Evolutionary conservation across 139 green algal species (phyloP).

Genomic region (Haematococcus sp.): DNA sequence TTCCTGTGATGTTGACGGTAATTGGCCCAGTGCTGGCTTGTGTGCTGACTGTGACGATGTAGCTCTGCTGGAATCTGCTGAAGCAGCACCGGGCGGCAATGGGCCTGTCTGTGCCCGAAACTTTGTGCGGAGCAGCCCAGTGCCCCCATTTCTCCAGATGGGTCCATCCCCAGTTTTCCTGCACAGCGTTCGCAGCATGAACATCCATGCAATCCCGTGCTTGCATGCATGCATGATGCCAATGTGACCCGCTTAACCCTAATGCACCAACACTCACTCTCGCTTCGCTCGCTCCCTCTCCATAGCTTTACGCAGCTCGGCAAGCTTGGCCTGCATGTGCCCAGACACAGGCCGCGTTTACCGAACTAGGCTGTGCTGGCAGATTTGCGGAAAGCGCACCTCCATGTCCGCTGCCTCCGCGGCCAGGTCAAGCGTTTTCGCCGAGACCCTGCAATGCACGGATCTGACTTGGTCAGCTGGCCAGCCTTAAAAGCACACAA

Average conservation of each 20-base stretch:
- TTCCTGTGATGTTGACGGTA: background rate
- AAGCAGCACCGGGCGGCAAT: background rate
- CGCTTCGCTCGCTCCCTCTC: conserved; percentile 34
- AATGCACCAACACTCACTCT: conserved; percentile 2
- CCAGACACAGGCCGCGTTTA: background rate
- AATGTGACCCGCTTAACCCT: background rate
- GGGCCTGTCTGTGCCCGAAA: background rate
- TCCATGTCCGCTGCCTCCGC: conserved; percentile 41
- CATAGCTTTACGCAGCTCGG: conserved; percentile 36
- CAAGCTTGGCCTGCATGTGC: conserved; percentile 28
- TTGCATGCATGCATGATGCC: background rate
- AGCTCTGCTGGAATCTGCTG: background rate
- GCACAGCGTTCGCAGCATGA: conserved; percentile 1
- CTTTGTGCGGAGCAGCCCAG: conserved; percentile 6
- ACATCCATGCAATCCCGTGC: background rate
- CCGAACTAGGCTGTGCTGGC: background rate
- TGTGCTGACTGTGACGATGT: too few relatives aligned
- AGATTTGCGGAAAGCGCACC: background rate
- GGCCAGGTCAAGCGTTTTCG: background rate
- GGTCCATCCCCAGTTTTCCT: conserved; percentile 1
- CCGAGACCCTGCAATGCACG: background rate
- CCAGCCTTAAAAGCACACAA: too few relatives aligned
- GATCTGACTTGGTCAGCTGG: too few relatives aligned
- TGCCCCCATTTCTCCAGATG: conserved; percentile 27
- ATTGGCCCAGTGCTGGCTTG: background rate